Base-by-base conservation (phyloP, 2,329 filamentous ascomycete species). In the Dendryphion nanum region DNA sequence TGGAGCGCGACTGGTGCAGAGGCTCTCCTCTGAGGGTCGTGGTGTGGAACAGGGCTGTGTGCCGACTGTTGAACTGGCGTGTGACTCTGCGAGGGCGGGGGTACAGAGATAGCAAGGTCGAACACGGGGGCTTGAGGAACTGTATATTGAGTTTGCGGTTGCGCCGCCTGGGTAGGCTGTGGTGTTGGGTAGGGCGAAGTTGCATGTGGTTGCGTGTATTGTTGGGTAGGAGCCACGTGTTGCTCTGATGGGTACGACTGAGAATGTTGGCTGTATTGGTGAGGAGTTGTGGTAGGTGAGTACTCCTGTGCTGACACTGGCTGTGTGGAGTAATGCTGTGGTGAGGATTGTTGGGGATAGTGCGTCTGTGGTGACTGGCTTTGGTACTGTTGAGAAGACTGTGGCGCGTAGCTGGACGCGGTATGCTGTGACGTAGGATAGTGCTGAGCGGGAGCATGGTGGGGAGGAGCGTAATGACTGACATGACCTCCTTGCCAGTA, bases 1-100 rank as follows among this genome's bases (percentile, higher is more conserved):
- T 58, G 58, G 30, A 61, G 34, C 12, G 53, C 40, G 13, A 64
- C 47, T 6, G 59, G 59, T 29, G 59, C 57, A 10, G 61, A 64
- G 16, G 59, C 46, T 30, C 61, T 47, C 34, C 61, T 53, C 18
- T 55, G 48, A n/a, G 47, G 36, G 31, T 61, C 52, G 15, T 53
- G 49, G 17, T 53, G 55, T 6, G 41, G 34, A 19, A 45, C 35
- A 14, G 51, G 39, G 18, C 37, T 44, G 18, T 52, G 49, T 3
- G 44, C 35, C 21, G 47, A 41, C 10, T 47, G 50, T 30, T 48
- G 46, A 18, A 37, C 26, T 5, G 48, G 33, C 14, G 55, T 40
- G 6, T 50, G 35, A 26, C 19, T 48, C 35, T 52, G 52, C 7
- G 51, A 37, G 3, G 50, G 42, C 2, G 31, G 18, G 10, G 16